Base-by-base conservation (phyloP, 306 rosid species). In the Vachellia pachyceras region DNA sequence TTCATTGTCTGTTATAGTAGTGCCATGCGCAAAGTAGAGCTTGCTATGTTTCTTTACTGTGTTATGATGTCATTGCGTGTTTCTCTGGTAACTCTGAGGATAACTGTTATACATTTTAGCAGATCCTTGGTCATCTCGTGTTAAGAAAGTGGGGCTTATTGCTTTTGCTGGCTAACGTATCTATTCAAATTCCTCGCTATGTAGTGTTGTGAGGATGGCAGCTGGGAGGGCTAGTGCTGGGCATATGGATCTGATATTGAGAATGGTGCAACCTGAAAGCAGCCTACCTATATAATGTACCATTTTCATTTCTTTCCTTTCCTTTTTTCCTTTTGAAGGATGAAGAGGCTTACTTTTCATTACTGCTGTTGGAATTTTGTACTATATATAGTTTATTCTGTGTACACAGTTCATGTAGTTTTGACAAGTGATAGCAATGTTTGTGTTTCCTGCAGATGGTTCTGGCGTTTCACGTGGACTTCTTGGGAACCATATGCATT, bases 381-480 rank as follows among this genome's bases (percentile, higher is more conserved):
- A 12, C 8, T 20, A n/a, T 44, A 17, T 49, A 23, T 40, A 11
- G n/a, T 61, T 39, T 70, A 15, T 50, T 40, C 57, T 5, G 11
- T 40, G 12, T 66, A 41, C 18, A n/a, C 18, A 10, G 70, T 65
- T 61, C 44, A 46, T 41, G 22, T 42, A 44, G 69, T 72, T 49
- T 75, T 29, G 33, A 29, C 33, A 29, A 29, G 33, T 75, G 68
- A 75, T 61, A 22, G n/a, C 5, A 6, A 12, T 22, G 63, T 64
- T 81, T 65, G 17, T 50, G 13, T 82, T 75, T 47, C 33, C 22
- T 83, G 87, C 89, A 87, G 92, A 85, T 85, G 81, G 80, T 42
- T 80, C 12, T 75, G 20, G 68, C 77, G 78, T 79, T 45, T 49
- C n/a, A 22, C 69, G 22, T 29, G 70, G 84, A 84, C 72, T 33